Evolutionary conservation across 73 alveolate genomes (phyloP).

Genomic region (Tetrahymena thermophila): DNA sequence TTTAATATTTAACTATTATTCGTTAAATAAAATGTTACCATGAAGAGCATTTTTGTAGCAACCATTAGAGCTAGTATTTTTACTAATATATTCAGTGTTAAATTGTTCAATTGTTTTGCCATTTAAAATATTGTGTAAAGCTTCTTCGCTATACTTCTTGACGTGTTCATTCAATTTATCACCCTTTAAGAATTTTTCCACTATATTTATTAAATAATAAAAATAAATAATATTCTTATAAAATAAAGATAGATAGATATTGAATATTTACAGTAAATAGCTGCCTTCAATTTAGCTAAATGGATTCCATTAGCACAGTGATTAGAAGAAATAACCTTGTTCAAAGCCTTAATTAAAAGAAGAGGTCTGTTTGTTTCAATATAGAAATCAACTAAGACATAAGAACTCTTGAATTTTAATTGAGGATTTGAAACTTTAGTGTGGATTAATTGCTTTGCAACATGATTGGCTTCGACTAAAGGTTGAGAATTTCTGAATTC

Average conservation of each 20-base stretch:
- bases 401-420: conserved; percentile 11
- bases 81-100: neutral
- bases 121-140: neutral
- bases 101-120: neutral
- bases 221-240: neutral
- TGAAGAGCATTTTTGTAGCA: neutral
- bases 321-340: neutral
- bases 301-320: neutral
- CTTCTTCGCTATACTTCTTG: neutral
- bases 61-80: neutral
- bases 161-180: neutral
- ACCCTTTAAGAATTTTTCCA: neutral
- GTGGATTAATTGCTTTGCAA: conserved; percentile 18
- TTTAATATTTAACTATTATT: neutral
- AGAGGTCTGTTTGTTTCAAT: conserved; percentile 29
- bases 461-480: neutral
- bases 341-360: conserved; percentile 12
- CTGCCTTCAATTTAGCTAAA: neutral
- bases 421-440: conserved; percentile 1
- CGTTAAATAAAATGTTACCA: neutral
- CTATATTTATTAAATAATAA: neutral
- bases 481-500: neutral
- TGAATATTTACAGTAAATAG: neutral
- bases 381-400: conserved; percentile 9
- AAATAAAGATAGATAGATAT: too few relatives aligned